Evolutionary conservation across 805 yeast genomes (phyloP), one percentile per base, ranked within the genome.

Genomic region (Schwanniomyces polymorphus): DNA sequence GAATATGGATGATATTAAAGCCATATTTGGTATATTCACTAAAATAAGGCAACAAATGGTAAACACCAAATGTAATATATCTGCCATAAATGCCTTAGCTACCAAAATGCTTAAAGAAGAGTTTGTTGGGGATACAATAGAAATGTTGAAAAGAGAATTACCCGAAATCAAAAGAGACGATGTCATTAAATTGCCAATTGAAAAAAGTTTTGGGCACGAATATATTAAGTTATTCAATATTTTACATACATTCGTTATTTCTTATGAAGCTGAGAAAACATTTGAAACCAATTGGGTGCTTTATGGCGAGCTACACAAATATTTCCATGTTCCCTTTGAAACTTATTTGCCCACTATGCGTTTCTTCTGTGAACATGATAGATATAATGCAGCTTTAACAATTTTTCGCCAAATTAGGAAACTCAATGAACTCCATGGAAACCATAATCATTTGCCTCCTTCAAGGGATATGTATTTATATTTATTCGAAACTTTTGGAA

Each of bases 401-500:
- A 74, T 86, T 11, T 85, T 87, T 65, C 77, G 85, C 46, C 80
- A 78, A 47, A 66, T 86, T 66, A 79, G 84, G 52, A 71, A 72
- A 54, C 62, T 80, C 27, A 78, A 81, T 54, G 82, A 81, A 59
- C 69, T 76, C 16, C 79, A 78, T 37, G 82, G 81, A 9, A 48
- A 54, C 29, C 59, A 54, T 39, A 48, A 47, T 38, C 50, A 54
- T 44, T 41, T 52, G 18, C 70, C 74, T 10, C 70, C 74, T 5
- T 64, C 58, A 64, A 60, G 65, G 42, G 84, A 81, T 18, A 79
- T 86, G 62, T 88, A 86, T 55, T 62, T 75, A 45, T 78, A 78
- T 52, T 61, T 87, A 21, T 82, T 88, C 59, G 70, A 76, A 43
- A 78, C 78, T 41, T 86, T 86, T 65, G 87, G 90, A 1, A 72